Evolutionary conservation across 352 stramenopile species (phyloP), one percentile per base, ranked within the genome.

Genomic region (Phytopythium delawarense): DNA sequence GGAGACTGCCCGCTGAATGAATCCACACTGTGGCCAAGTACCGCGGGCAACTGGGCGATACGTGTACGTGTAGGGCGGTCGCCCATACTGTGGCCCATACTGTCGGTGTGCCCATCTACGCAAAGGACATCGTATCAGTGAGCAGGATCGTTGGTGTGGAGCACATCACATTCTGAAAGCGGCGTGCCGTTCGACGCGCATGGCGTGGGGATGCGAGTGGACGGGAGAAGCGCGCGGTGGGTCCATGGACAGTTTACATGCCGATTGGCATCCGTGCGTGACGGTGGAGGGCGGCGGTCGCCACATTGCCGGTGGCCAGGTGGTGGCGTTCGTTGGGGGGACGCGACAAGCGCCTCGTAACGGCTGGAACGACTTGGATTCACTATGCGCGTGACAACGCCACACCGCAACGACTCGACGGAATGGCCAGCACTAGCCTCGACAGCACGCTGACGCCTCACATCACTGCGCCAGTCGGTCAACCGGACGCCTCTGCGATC

Each of bases 141-240:
- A 40, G 9, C 48, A 54, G 48, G 48, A 54, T 54, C 48, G 48
- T 23, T 54, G 25, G 48, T 54, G 48, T 54, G 23, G 11, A 8
- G 13, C 3, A 54, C 48, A 54, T 4, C 46, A 52, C 7, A 34
- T n/a, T 52, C 12, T 1, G 28, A 32, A 52, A 18, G 35, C 35
- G 35, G 6, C 35, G 9, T 40, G 35, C 12, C 35, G 35, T 40
- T 40, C 35, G 35, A 40, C 35, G 35, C 35, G 9, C 35, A 40
- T 40, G 35, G 25, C 34, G 34, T 39, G 2, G 12, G 35, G 12
- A 15, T 2, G 12, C 35, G 35, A 40, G 0, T 11, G 35, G 9
- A 15, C 35, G 35, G 35, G 35, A 40, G 35, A 40, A 15, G 35
- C 8, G 35, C 8, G 35, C 6, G 9, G 35, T 15, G 35, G 35